phyloP scores from a whole-genome alignment of 345 rosid genomes.

The Lepidium africanum region DNA sequence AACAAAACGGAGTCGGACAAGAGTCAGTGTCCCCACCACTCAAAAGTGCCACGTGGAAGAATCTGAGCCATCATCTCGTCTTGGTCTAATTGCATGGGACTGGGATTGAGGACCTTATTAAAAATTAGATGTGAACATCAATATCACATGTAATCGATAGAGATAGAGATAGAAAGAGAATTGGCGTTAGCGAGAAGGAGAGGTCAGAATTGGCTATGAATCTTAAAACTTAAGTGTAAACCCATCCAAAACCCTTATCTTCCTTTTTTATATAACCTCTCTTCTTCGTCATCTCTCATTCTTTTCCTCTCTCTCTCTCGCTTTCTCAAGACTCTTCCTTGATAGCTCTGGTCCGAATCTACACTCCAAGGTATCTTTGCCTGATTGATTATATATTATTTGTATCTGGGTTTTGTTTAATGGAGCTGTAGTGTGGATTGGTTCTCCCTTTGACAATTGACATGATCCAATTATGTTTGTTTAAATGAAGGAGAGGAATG shows the following conservation, averaged over 20 bases:
- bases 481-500: slow-evolving; percentile 36
- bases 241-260: slow-evolving; percentile 29
- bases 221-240: slow-evolving; percentile 2
- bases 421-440: not conserved
- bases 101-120: not conserved
- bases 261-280: slow-evolving; percentile 41
- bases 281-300: not conserved
- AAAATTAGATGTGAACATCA: slow-evolving; percentile 17
- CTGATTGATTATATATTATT: not conserved
- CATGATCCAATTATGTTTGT: slow-evolving; percentile 2
- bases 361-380: not conserved
- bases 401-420: not conserved
- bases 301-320: not conserved
- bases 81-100: slow-evolving; percentile 24
- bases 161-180: not conserved
- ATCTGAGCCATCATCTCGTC: slow-evolving; percentile 11
- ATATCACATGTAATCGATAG: slow-evolving; percentile 13
- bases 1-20: slow-evolving; percentile 23
- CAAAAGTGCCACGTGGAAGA: slow-evolving; percentile 1
- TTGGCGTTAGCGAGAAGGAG: slow-evolving; percentile 31
- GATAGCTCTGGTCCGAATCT: slow-evolving; percentile 11
- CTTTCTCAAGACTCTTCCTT: not conserved
- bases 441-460: not conserved
- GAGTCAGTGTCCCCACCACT: slow-evolving; percentile 21
- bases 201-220: slow-evolving; percentile 23